phyloP scores from a whole-genome alignment of 345 rosid species.

The Pugionium dolabratum region DNA sequence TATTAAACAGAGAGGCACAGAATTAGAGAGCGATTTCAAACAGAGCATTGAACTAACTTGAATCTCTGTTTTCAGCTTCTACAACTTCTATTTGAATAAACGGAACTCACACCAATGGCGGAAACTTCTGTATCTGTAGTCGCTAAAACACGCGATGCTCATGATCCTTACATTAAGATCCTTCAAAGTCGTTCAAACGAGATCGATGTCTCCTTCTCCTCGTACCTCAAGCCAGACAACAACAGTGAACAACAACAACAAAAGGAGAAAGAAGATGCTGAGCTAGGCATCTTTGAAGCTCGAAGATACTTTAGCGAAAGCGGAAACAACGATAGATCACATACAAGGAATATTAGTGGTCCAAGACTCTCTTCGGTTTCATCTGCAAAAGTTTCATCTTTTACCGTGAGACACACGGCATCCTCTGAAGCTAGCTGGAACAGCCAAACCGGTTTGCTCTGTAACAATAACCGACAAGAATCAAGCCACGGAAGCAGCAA shows the following conservation, averaged over 20 bases:
- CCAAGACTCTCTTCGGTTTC: slow-evolving; percentile 65
- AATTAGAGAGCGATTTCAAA: slow-evolving; percentile 1
- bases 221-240: slow-evolving; percentile 39
- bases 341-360: slow-evolving; percentile 31
- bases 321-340: slow-evolving; percentile 44
- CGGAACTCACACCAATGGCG: slow-evolving; percentile 26
- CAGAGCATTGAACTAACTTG: slow-evolving; percentile 22
- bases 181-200: slow-evolving; percentile 33
- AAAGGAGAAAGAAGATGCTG: slow-evolving; percentile 50
- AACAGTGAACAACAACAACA: slow-evolving; percentile 21
- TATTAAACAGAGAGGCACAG: neutral
- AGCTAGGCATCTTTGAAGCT: slow-evolving; percentile 76
- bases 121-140: slow-evolving; percentile 37
- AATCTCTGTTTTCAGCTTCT: slow-evolving; percentile 24
- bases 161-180: slow-evolving; percentile 41
- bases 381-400: slow-evolving; percentile 53
- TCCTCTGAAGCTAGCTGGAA: slow-evolving; percentile 95
- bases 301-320: slow-evolving; percentile 61
- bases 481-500: slow-evolving; percentile 44
- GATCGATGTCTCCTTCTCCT: slow-evolving; percentile 43
- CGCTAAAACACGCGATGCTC: slow-evolving; percentile 25
- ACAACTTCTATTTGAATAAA: neutral
- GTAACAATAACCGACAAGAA: slow-evolving; percentile 30
- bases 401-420: slow-evolving; percentile 56
- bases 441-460: slow-evolving; percentile 72